Base-by-base conservation (phyloP, 192 early-diverging fungal species). In the Backusella tuberculispora region DNA sequence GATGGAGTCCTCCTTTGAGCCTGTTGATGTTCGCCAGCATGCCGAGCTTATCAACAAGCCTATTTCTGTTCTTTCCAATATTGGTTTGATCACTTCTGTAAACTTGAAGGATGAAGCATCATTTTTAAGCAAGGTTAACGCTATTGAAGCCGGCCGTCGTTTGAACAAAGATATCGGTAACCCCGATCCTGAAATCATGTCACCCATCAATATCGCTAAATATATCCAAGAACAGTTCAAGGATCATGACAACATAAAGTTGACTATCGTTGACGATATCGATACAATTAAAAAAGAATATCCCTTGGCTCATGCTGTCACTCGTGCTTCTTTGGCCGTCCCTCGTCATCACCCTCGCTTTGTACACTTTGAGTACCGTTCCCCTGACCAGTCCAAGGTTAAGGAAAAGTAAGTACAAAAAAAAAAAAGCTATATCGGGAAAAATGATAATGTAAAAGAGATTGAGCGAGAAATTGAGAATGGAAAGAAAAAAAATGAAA, bases 151-250 rank as follows among this genome's bases (percentile, higher is more conserved):
- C 29, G 95, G 95, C 19, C 87, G 92, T 26, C 86, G 92, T 53
- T 74, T 95, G 34, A 86, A 90, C 40, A 85, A 87, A 81, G 95
- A 96, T 83, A 90, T 96, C 69, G 93, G 93, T 71, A 91, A 90
- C 63, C 91, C 90, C 63, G 93, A 93, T 79, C 91, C 93, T 19
- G 94, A 96, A 78, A 88, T 92, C n/a, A 95, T 95, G 93, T 89
- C 94, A 10, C 95, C 95, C 15, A 85, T 89, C 73, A 85, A 83
- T 26, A 90, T 92, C 69, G 89, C 90, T 5, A 84, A 90, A 66
- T 90, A 91, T 74, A 87, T 96, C 50, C 65, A 85, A 69, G 79
- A 87, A 21, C 84, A 88, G n/a, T 92, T 93, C 74, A 83, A 87
- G 48, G 76, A 74, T 40, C 53, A 86, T 17, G 76, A 83, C 0